phyloP scores from a whole-genome alignment of 2,329 filamentous ascomycete species.

The Sphaceloma murrayae region DNA sequence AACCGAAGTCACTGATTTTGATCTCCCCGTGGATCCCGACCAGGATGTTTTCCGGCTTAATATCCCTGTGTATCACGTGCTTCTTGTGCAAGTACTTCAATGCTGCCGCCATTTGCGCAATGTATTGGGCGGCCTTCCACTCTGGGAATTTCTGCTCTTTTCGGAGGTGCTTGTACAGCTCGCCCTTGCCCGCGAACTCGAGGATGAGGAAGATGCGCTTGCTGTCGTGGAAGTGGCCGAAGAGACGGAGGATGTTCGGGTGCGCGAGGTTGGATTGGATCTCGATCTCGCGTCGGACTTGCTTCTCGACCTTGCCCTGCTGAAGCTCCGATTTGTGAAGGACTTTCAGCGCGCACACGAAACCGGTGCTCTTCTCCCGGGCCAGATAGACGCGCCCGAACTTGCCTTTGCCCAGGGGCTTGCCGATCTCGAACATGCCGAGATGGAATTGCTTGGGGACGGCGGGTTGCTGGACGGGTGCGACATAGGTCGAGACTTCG shows the following conservation, averaged over 20 bases:
- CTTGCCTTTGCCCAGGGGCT: constrained; percentile 73
- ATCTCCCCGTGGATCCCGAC: constrained; percentile 21
- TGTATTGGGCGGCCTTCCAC: constrained; percentile 20
- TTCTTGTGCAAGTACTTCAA: constrained; percentile 22
- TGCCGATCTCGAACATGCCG: constrained; percentile 85
- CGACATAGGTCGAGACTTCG: constrained; percentile 14
- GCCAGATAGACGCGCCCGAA: constrained; percentile 76
- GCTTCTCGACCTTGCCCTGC: constrained; percentile 70
- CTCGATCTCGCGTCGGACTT: constrained; percentile 21
- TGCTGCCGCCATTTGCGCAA: constrained; percentile 21
- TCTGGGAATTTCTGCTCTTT: constrained; percentile 20
- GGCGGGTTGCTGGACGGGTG: constrained; percentile 25
- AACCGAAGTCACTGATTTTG: constrained; percentile 22
- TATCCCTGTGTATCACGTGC: constrained; percentile 21
- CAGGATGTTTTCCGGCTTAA: constrained; percentile 23
- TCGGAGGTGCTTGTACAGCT: constrained; percentile 21
- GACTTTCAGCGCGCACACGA: constrained; percentile 75
- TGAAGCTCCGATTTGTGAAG: constrained; percentile 73
- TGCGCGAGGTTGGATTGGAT: constrained; percentile 22
- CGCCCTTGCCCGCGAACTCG: constrained; percentile 21
- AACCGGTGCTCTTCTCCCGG: constrained; percentile 64
- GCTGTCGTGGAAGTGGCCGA: constrained; percentile 22
- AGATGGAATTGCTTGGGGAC: constrained; percentile 57
- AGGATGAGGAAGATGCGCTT: constrained; percentile 22
- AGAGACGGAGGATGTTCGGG: constrained; percentile 21